Base-by-base conservation (phyloP, 2,329 filamentous ascomycete species). In the Allantophomopsis lycopodina region DNA sequence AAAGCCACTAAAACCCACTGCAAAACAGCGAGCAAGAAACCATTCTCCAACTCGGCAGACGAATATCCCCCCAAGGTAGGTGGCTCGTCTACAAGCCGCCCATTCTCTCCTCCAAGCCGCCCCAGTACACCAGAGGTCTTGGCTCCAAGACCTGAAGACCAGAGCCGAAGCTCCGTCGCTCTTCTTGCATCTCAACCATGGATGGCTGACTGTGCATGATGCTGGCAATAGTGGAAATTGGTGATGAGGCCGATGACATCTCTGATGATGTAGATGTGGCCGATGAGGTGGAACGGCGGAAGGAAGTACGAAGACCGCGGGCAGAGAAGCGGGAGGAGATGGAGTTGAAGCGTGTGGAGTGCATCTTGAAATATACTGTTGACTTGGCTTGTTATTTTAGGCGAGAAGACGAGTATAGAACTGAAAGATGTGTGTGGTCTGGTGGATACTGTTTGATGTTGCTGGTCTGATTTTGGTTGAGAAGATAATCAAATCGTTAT, bases 101-200 rank as follows among this genome's bases (percentile, higher is more conserved):
- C 54, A 77, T 73, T 39, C 72, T 64, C 60, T 77, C 74, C 57
- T 78, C 74, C 36, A 79, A 55, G 32, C 75, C 71, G 46, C 69
- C 71, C 68, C 73, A 79, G 58, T 76, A 77, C 39, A 76, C 71
- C 30, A 76, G 64, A 10, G 75, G 75, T 34, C 75, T 60, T 2
- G 75, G 75, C 57, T 79, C 75, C 18, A 79, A 64, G 14, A 79
- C 60, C 48, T 61, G 63, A 7, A 78, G 60, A 49, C 72, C 71
- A 38, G 60, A 61, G 8, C 64, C 63, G 40, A 72, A 75, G 48
- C 57, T 64, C 49, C 58, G 60, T 46, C 65, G 66, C 57, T 78
- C 73, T 50, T 72, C 71, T 49, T 76, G 70, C 44, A 75, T 58
- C 49, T 69, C 63, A n/a, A 69, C 52, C 45, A 75, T 65, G 14